These are phyloP conservation scores for Apiospora malaysiana DNA, from an alignment of 2,329 filamentous ascomycete genomes.

Conservation along the genomic window DNA sequence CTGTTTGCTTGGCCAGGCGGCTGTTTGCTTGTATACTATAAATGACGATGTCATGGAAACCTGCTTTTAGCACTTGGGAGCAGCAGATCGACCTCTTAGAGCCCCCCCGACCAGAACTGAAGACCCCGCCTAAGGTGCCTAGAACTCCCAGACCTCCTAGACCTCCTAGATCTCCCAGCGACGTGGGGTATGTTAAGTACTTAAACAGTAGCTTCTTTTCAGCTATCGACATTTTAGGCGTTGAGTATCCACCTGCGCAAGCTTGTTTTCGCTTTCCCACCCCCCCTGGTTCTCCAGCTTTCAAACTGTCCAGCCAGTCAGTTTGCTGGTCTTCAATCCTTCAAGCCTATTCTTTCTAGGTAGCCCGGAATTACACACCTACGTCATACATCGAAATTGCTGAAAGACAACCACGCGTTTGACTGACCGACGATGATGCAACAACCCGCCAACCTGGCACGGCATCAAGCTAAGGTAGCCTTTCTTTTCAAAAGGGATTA, in stretches of 20 bases:
- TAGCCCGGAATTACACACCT: conserved; percentile 23
- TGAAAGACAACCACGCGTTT: conserved; percentile 16
- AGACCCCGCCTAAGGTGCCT: conserved; percentile 1
- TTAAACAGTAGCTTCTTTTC: not conserved
- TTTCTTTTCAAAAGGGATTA: not conserved
- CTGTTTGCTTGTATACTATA: not conserved
- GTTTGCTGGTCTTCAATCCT: not conserved
- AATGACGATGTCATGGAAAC: conserved; percentile 22
- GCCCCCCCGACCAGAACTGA: not conserved
- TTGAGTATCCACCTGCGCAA: not conserved
- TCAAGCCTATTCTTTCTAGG: not conserved
- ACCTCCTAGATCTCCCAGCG: not conserved
- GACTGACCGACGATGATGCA: conserved; percentile 19
- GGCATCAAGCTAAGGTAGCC: not conserved
- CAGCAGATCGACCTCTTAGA: not conserved
- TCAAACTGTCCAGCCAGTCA: not conserved
- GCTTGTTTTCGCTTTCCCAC: not conserved
- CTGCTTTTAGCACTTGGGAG: conserved; percentile 13
- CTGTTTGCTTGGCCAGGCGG: not conserved
- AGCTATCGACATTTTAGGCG: not conserved
- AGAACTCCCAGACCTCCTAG: not conserved
- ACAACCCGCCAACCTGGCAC: conserved; percentile 15
- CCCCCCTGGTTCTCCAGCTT: conserved; percentile 14
- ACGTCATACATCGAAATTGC: conserved; percentile 28
- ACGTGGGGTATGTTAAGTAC: too few relatives aligned